Percentiles rank a stretch among this genome's conserved stretches.
Evolutionary conservation across 2,329 filamentous ascomycete species (phyloP).

Genomic region (Ceratocystis destructans): DNA sequence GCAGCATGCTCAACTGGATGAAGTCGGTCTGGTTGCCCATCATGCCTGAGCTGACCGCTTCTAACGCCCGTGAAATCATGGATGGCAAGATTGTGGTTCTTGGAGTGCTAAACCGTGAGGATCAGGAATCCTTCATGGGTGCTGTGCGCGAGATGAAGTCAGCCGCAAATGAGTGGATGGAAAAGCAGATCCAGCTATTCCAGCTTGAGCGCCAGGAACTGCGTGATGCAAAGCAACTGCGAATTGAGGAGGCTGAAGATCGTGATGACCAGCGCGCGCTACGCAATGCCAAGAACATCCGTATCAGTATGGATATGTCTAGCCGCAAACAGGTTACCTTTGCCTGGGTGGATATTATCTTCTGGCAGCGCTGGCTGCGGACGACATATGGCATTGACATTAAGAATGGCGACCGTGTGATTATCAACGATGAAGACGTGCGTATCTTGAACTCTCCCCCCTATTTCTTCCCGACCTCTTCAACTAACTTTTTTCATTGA

Average conservation of each 20-base stretch:
- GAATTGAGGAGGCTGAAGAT: conserved; percentile 93
- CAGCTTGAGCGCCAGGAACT: conserved; percentile 87
- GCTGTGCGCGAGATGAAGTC: conserved; percentile 87
- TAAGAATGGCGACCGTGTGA: conserved; percentile 74
- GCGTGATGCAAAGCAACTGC: conserved; percentile 83
- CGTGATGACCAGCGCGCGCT: conserved; percentile 79
- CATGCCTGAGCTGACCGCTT: conserved; percentile 80
- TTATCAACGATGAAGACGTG: conserved; percentile 96
- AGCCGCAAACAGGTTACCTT: conserved; percentile 83
- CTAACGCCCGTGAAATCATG: conserved; percentile 92
- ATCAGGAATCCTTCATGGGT: conserved; percentile 61
- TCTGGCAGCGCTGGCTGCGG: conserved; percentile 94
- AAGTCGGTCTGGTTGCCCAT: conserved; percentile 90
- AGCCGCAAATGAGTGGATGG: conserved; percentile 94
- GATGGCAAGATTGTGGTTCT: conserved; percentile 88
- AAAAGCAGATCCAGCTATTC: conserved; percentile 83
- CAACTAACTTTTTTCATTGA: conserved; percentile 1
- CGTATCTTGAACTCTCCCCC: conserved; percentile 30
- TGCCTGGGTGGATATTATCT: conserved; percentile 92
- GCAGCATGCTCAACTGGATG: conserved; percentile 78
- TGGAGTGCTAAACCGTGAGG: conserved; percentile 68
- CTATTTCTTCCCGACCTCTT: conserved; percentile 1
- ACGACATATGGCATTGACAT: conserved; percentile 91
- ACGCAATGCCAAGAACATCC: conserved; percentile 75
- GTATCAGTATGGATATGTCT: conserved; percentile 78